Base-by-base conservation (phyloP, 2,329 filamentous ascomycete genomes). In the Diaporthe caulivora region DNA sequence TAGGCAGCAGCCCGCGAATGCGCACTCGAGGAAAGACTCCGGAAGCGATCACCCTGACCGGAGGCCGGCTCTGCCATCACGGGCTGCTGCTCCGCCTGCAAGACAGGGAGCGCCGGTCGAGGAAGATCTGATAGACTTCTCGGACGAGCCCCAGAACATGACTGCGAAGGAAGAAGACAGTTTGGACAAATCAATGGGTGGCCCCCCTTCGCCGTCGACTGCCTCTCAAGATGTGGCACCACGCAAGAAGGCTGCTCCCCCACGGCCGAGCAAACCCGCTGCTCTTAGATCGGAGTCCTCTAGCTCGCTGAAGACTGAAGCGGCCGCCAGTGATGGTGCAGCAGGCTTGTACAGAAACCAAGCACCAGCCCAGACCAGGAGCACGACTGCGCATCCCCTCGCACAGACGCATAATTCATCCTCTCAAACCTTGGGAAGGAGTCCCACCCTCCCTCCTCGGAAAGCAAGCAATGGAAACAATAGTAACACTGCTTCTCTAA, bases 61-160 rank as follows among this genome's bases (percentile, higher is more conserved):
- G 42, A 78, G 81, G 40, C 84, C 84, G 15, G 75, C 73, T 2
- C 76, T 83, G 2, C 84, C 84, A 47, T 81, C 81, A 5, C 80
- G 81, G n/a, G 70, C 75, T 53, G 68, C 72, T 17, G 77, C 78
- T 34, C 77, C 75, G 34, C 76, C 76, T 17, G 74, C 76, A 8
- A 78, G 80, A n/a, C 75, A 78, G 1, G 64, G 80, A 2, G 83
- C 82, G 15, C 85, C 83, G 13, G 78, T 80, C n/a, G 89, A 89
- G 84, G 90, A 89, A 1, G 88, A 87, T 7, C 79, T 92, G 51
- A 92, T 93, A 40, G 90, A 93, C 78, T 83, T 92, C 44, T 87
- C 87, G 0, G 88, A 89, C 18, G 87, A 90, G 69, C 85, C 87
- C 0, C 81, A 84, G 60, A 80, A 84, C 47, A 78, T 78, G 2